Percentiles rank a stretch among this genome's conserved stretches.
Conservation (phyloP, 2,329 filamentous ascomycete species). For the Exophiala alcalophila region DNA sequence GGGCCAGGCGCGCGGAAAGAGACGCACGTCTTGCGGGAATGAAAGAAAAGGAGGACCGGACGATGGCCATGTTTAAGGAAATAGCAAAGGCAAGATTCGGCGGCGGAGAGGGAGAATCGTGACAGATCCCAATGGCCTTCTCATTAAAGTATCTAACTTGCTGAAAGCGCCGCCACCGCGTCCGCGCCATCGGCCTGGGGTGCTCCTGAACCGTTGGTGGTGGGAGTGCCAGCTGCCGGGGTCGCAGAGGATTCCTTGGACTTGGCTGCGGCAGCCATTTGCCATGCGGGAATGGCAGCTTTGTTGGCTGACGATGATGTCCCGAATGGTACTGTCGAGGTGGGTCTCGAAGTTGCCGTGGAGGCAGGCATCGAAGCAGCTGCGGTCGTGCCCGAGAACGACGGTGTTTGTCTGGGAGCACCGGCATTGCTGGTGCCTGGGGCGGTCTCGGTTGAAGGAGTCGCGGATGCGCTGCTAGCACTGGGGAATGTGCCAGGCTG, state of each 20-base stretch:
- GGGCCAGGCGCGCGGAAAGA: conserved; percentile 73
- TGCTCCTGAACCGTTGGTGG: conserved; percentile 4
- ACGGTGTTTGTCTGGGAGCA: conserved; percentile 16
- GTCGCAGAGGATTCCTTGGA: conserved; percentile 22
- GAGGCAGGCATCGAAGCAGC: conserved; percentile 15
- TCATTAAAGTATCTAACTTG: conserved; percentile 18
- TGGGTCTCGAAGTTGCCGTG: conserved; percentile 12
- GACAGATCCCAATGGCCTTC: not conserved
- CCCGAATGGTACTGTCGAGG: conserved; percentile 16
- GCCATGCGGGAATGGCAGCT: conserved; percentile 76
- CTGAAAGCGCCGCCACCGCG: conserved; percentile 28
- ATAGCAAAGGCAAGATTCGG: conserved; percentile 79
- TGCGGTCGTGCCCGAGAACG: conserved; percentile 20
- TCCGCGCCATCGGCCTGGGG: conserved; percentile 28
- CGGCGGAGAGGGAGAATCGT: conserved; percentile 11
- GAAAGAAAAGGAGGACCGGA: conserved; percentile 74
- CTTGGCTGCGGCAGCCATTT: conserved; percentile 64
- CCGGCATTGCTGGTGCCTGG: conserved; percentile 12
- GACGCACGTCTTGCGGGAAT: conserved; percentile 71
- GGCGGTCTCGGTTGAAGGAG: conserved; percentile 14
- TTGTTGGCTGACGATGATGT: conserved; percentile 38
- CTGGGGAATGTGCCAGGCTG: conserved; percentile 36
- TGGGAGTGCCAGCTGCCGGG: conserved; percentile 4
- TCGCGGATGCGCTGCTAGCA: conserved; percentile 19
- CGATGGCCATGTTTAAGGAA: conserved; percentile 75